Evolutionary conservation across 352 stramenopile species (phyloP).

Genomic region (Blastocystis sp.): DNA sequence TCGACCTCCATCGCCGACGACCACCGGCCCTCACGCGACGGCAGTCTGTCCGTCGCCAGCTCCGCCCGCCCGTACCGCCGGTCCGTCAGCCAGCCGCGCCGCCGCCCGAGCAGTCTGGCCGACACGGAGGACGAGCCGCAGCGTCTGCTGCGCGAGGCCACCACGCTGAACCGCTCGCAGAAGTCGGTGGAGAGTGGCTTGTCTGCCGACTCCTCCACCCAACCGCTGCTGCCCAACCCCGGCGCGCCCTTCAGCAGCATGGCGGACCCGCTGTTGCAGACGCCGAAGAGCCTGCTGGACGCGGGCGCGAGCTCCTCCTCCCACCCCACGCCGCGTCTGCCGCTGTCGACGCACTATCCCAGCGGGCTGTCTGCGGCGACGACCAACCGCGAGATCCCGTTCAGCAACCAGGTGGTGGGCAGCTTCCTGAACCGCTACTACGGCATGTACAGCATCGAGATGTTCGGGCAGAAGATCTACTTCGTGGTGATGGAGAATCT

Average conservation of each 20-base stretch:
- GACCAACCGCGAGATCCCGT: background rate
- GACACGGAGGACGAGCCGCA: background rate
- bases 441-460: conserved; percentile 45
- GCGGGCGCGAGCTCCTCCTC: background rate
- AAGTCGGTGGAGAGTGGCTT: background rate
- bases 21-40: background rate
- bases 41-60: background rate
- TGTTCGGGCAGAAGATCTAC: conserved; percentile 49
- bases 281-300: background rate
- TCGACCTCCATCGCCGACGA: background rate
- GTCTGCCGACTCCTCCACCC: background rate
- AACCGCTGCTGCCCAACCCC: background rate
- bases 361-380: background rate
- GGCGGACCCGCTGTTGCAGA: background rate
- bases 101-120: conserved; percentile 14
- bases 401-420: conserved; percentile 2
- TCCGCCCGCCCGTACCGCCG: background rate
- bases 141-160: background rate
- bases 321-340: conserved; percentile 5
- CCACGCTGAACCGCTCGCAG: background rate
- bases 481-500: conserved; percentile 68
- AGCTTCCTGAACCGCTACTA: conserved; percentile 62
- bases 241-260: background rate
- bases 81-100: background rate
- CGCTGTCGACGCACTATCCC: background rate